Evolutionary conservation across 2,329 filamentous ascomycete genomes (phyloP), one percentile per base, ranked within the genome.

Genomic region (Pseudogymnoascus sp.): DNA sequence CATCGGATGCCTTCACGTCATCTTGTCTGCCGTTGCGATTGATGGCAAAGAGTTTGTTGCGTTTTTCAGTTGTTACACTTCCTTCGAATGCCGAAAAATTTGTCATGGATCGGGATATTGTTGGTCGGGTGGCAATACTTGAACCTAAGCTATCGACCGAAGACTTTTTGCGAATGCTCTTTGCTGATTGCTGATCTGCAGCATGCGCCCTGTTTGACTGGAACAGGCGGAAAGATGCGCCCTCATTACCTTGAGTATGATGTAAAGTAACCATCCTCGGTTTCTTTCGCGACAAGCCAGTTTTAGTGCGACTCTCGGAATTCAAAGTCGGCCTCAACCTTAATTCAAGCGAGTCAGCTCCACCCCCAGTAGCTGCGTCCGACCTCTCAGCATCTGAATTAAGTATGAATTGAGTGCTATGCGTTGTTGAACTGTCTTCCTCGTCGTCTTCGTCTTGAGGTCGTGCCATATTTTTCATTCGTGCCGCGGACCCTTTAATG

Each of bases 281-380:
- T 6, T 48, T 42, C 58, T 59, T 59, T 38, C 58, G 17, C 21
- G 38, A 27, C 13, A 38, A 41, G 12, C 58, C 58, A 17, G 67
- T 71, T 8, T 44, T 64, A 12, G 71, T 69, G 6, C 68, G 67
- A 29, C 64, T 33, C 64, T 84, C 79, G 0, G 85, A 85, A 27
- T 81, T 87, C 70, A 96, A 76, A 0, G 93, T 97, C 10, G 94
- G 92, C 61, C 87, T 88, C 41, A 97, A 80, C 36, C 93, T 86
- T 61, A 92, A 80, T 72, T 95, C 92, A 25, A 97, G 81, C 31
- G 90, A 89, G 35, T 59, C 58, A n/a, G 35, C 27, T 10, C 58
- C 29, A 55, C 29, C 10, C 7, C 80, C 77, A 64, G 84, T 83
- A n/a, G 77, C 74, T 9, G 79, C 76, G 58, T 83, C 84, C 35